Evolutionary conservation across 2,329 filamentous ascomycete genomes (phyloP).

Genomic region (Lachnellula arida): DNA sequence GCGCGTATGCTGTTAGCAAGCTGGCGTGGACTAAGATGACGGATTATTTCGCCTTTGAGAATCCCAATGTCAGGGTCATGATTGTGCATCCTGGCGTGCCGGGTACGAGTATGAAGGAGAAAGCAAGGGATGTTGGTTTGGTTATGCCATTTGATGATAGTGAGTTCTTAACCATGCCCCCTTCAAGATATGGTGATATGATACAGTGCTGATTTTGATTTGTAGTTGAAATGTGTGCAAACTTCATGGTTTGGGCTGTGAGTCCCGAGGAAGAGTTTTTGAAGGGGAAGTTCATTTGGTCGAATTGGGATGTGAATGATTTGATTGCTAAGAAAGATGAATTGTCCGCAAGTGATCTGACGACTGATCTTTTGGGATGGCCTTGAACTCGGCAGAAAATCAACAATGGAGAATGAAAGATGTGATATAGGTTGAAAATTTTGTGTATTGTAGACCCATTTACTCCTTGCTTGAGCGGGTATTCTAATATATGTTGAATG

Average conservation of each 20-base stretch:
- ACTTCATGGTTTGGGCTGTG: slow-evolving; percentile 5
- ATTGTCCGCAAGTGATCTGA: background rate
- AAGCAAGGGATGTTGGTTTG: slow-evolving; percentile 1
- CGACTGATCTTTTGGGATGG: background rate
- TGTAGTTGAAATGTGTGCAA: slow-evolving; percentile 8
- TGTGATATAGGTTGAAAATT: background rate
- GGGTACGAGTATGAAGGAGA: slow-evolving; percentile 3
- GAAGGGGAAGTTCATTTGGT: slow-evolving; percentile 40
- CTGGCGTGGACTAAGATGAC: slow-evolving; percentile 5
- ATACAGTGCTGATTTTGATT: background rate
- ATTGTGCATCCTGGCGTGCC: slow-evolving; percentile 8
- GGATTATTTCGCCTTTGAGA: slow-evolving; percentile 7
- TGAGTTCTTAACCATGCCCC: background rate
- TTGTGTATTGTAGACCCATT: background rate
- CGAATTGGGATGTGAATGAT: slow-evolving; percentile 46
- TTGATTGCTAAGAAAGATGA: background rate
- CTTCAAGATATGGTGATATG: background rate
- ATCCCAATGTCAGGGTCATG: slow-evolving; percentile 6
- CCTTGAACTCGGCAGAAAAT: background rate
- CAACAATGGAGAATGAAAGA: background rate
- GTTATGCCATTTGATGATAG: slow-evolving; percentile 5
- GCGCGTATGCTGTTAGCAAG: slow-evolving; percentile 1
- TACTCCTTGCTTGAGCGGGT: background rate
- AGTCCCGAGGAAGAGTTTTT: slow-evolving; percentile 40
- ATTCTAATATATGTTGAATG: background rate